Percentiles rank a stretch among this genome's conserved stretches.
Conservation (phyloP, 2,329 filamentous ascomycete genomes). For the Dichotomopilus funicola region DNA sequence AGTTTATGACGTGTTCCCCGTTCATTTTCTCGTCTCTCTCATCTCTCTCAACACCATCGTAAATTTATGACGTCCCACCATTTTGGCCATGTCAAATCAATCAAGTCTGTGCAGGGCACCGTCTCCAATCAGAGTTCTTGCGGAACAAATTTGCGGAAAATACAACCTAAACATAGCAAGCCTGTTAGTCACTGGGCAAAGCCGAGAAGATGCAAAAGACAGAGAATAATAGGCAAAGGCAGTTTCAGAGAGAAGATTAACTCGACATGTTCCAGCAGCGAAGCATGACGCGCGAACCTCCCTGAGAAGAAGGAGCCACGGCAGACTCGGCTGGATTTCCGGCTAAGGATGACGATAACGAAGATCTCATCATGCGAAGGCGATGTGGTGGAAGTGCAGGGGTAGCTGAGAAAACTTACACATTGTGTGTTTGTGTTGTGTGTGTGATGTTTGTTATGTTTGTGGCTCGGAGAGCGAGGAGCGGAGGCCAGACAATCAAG, state of each 20-base stretch:
- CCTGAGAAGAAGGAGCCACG: constrained; percentile 1
- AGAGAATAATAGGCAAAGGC: background rate
- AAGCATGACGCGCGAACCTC: constrained; percentile 3
- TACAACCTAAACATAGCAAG: background rate
- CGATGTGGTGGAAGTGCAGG: background rate
- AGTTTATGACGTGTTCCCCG: background rate
- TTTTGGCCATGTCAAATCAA: background rate
- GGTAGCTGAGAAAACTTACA: constrained; percentile 12
- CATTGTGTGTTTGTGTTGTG: background rate
- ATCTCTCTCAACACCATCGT: background rate
- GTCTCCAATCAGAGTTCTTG: no score
- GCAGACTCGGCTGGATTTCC: constrained; percentile 43
- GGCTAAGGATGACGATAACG: constrained; percentile 98
- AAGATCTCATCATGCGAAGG: constrained; percentile 68
- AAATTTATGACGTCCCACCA: constrained; percentile 6
- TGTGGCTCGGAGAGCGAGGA: background rate
- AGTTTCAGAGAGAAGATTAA: constrained; percentile 47
- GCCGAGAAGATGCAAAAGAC: background rate
- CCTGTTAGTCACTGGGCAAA: background rate
- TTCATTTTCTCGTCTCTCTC: background rate
- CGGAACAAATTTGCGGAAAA: background rate
- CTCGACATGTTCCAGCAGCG: constrained; percentile 33
- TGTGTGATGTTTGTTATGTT: background rate
- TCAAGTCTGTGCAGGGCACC: background rate
- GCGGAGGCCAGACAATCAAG: background rate